Base-by-base conservation (phyloP, 2,329 filamentous ascomycete species). In the Claviceps arundinis region DNA sequence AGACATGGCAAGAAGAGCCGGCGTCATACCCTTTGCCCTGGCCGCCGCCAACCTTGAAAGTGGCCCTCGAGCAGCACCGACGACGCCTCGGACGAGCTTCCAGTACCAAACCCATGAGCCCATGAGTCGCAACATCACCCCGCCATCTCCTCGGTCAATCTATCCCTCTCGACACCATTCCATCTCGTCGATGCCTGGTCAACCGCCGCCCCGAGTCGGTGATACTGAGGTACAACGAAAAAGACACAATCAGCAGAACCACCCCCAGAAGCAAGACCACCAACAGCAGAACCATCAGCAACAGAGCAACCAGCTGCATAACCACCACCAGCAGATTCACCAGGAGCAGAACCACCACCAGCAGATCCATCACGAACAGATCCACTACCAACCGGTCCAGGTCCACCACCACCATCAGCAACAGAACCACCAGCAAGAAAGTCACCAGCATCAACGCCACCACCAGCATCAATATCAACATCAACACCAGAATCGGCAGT, bases 1-100 rank as follows among this genome's bases (percentile, higher is more conserved):
- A 60, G 93, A 97, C 61, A 97, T 98, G 89, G 90, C 90, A 47
- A 81, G 86, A 55, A 84, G 91, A 54, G 91, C 91, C 43, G 93
- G 93, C 45, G 89, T 93, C 40, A 84, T 87, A 7, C 89, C 91
- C 1, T 96, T 96, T 68, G 81, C 83, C 3, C 72, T 88, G 34
- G 81, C 82, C 50, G 71, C 76, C 49, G 72, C 77, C 56, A 75
- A 77, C 45, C 62, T 71, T 53, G 75, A 77, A 50, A 64, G 65
- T 44, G 65, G 61, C 46, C 70, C 65, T 56, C 69, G 65, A 58
- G 64, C 59, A 54, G 67, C 67, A 37, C 70, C 68, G 40, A 70
- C 68, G 37, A 70, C 68, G 37, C 66, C 67, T 17, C 67, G 64
- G 47, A 66, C 56, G 53, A 69, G 66, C 58, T 64, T 65, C 60